Conservation (phyloP, 2,329 filamentous ascomycete genomes). For the Thielaviopsis musarum region DNA sequence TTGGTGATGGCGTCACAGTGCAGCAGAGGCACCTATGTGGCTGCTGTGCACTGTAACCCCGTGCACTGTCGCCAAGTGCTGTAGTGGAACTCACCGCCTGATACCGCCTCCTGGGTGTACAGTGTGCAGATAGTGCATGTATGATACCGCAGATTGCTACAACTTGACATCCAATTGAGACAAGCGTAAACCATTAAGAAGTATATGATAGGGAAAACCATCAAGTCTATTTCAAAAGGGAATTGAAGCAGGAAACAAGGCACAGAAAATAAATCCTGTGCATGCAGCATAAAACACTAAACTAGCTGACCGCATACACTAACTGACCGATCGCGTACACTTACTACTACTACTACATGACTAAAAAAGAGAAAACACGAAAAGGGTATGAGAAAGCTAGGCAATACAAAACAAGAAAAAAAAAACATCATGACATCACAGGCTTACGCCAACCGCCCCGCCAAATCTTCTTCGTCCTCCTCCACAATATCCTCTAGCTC, state of each 20-base stretch:
- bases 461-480: constrained; percentile 6
- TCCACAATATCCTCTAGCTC: constrained; percentile 2
- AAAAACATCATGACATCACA: background rate
- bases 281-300: background rate
- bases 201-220: too few species aligned
- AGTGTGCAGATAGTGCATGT: background rate
- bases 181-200: too few species aligned
- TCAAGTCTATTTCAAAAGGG: too few species aligned
- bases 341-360: background rate
- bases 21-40: background rate
- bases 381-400: background rate
- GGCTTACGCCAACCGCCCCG: background rate
- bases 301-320: background rate
- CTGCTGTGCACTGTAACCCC: background rate
- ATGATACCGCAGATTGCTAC: too few species aligned
- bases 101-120: background rate
- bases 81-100: background rate
- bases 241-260: too few species aligned
- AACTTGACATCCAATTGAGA: too few species aligned
- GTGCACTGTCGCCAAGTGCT: background rate
- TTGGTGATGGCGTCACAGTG: background rate
- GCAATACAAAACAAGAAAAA: background rate
- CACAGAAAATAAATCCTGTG: background rate
- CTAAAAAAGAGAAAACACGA: constrained; percentile 1
- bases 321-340: too few species aligned